These are phyloP conservation scores for Monosporascus sp. DNA, from an alignment of 2,329 filamentous ascomycete genomes.

Conservation along the genomic window DNA sequence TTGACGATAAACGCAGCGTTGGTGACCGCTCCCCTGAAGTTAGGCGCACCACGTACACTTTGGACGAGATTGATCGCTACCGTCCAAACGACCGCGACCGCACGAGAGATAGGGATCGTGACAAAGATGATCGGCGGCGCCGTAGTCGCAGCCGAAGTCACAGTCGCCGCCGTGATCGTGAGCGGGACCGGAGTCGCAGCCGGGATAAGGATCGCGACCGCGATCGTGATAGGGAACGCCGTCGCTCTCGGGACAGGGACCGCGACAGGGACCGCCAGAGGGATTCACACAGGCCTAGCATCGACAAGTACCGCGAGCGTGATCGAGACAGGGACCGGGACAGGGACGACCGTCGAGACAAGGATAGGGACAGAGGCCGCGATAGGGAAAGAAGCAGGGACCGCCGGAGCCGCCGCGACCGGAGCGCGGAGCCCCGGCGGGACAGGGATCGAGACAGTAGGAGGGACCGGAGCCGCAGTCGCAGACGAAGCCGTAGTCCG, in stretches of 20 bases:
- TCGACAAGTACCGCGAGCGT: constrained; percentile 9
- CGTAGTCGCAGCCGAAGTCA: constrained; percentile 27
- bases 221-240: constrained; percentile 21
- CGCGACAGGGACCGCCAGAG: constrained; percentile 31
- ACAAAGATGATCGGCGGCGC: constrained; percentile 20
- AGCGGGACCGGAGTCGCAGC: constrained; percentile 26
- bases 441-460: constrained; percentile 27
- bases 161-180: constrained; percentile 27
- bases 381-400: constrained; percentile 29
- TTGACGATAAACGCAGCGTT: constrained; percentile 46
- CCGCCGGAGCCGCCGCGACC: constrained; percentile 19
- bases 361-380: constrained; percentile 21
- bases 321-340: constrained; percentile 28
- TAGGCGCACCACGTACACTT: constrained; percentile 25
- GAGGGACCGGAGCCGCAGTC: constrained; percentile 13
- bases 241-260: constrained; percentile 35
- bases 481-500: constrained; percentile 20
- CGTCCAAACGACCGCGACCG: constrained; percentile 13
- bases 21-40: constrained; percentile 40
- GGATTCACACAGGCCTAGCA: constrained; percentile 15
- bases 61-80: constrained; percentile 13
- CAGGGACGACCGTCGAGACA: constrained; percentile 21
- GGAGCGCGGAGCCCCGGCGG: constrained; percentile 8
- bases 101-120: constrained; percentile 18
- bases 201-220: constrained; percentile 30